A percentile compares a stretch with the other conserved stretches of the same genome.
phyloP scores from a whole-genome alignment of 345 rosid genomes.

The Kernera saxatilis region DNA sequence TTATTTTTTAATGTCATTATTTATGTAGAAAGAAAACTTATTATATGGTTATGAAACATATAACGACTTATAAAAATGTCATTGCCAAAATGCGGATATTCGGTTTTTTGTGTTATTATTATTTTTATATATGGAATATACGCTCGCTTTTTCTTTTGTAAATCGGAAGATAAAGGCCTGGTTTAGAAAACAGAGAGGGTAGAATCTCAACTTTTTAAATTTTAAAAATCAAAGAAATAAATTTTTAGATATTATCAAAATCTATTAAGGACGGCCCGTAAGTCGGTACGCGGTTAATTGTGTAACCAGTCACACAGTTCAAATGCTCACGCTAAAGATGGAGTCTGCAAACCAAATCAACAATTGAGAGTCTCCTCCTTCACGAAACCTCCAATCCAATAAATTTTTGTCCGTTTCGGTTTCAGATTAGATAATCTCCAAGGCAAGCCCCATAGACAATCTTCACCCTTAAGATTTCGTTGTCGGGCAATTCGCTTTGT shows the following conservation, averaged over 20 bases:
- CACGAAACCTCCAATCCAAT: conserved; percentile 8
- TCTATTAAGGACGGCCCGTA: neutral
- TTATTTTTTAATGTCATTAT: neutral
- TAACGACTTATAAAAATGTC: too few relatives aligned
- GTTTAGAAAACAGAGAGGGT: neutral
- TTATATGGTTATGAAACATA: too few relatives aligned
- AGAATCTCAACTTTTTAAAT: neutral
- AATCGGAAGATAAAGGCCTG: too few relatives aligned
- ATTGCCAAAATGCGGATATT: too few relatives aligned
- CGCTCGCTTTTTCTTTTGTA: too few relatives aligned
- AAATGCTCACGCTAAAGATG: conserved; percentile 13
- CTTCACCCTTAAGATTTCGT: neutral
- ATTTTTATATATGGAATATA: too few relatives aligned
- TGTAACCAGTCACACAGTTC: conserved; percentile 10
- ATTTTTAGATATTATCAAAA: neutral
- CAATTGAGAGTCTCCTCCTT: conserved; percentile 13
- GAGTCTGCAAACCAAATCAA: conserved; percentile 22
- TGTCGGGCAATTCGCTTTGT: neutral
- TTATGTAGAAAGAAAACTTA: too few relatives aligned
- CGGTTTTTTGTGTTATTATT: too few relatives aligned
- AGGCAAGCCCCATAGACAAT: neutral
- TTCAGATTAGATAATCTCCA: conserved; percentile 2
- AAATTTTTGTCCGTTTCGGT: neutral
- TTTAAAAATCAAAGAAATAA: neutral
- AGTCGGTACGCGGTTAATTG: conserved; percentile 27